These are phyloP conservation scores for Cladophialophora exuberans DNA, from an alignment of 2,329 filamentous ascomycete species.

Conservation along the genomic window DNA sequence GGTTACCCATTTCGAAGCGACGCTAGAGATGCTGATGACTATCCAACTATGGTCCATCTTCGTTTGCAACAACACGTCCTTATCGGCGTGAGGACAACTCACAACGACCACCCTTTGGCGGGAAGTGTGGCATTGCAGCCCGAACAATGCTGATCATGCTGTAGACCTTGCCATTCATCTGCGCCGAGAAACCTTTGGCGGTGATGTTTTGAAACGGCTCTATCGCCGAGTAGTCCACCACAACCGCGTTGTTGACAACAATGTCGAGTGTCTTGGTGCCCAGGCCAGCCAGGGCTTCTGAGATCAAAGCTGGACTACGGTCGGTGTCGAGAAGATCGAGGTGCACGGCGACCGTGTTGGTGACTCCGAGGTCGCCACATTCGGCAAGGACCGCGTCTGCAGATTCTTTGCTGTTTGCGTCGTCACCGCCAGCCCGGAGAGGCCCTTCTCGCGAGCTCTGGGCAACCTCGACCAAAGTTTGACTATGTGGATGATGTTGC, in stretches of 20 bases:
- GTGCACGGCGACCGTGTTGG: constrained; percentile 6
- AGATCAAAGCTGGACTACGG: constrained; percentile 5
- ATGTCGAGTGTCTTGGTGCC: constrained; percentile 13
- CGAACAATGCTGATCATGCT: constrained; percentile 1
- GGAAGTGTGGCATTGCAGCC: constrained; percentile 9
- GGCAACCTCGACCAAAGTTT: no score
- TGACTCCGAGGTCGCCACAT: not conserved
- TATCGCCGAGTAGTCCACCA: not conserved
- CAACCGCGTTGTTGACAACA: constrained; percentile 8
- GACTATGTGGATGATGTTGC: no score
- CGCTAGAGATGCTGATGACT: constrained; percentile 19
- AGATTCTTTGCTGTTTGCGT: not conserved
- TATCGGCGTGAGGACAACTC: no score
- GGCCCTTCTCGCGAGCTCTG: no score
- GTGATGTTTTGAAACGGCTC: constrained; percentile 3
- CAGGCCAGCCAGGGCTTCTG: not conserved
- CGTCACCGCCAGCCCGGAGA: constrained; percentile 6
- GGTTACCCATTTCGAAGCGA: not conserved
- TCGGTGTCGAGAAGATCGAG: constrained; percentile 2
- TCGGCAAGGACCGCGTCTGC: not conserved
- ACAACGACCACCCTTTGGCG: constrained; percentile 13
- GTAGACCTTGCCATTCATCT: constrained; percentile 8
- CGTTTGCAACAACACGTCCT: no score
- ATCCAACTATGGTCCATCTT: no score
- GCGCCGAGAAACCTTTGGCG: not conserved